Evolutionary conservation across 192 early-diverging fungal genomes (phyloP).

Genomic region (Umbelopsis ramanniana): DNA sequence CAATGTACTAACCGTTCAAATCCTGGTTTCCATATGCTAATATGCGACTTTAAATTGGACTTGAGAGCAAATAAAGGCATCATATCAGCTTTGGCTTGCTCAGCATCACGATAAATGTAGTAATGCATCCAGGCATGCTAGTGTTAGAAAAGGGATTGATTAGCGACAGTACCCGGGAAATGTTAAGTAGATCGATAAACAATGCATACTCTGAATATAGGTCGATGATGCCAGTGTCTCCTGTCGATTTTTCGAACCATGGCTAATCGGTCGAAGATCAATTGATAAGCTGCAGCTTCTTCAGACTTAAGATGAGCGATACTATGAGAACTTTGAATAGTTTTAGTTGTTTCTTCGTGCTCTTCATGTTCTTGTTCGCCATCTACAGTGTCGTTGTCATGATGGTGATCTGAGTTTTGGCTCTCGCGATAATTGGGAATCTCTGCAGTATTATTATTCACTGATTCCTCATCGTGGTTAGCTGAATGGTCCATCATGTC

Average conservation of each 20-base stretch:
- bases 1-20: conserved; percentile 64
- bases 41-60: conserved; percentile 54
- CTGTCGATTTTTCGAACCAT: conserved; percentile 65
- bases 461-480: not conserved
- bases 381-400: not conserved
- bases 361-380: conserved; percentile 1
- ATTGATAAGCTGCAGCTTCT: conserved; percentile 48
- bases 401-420: not conserved
- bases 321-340: not conserved
- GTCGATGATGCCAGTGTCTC: conserved; percentile 73
- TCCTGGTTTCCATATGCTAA: conserved; percentile 79
- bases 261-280: conserved; percentile 48
- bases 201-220: conserved; percentile 61
- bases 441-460: conserved; percentile 4
- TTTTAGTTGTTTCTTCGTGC: not conserved
- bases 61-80: conserved; percentile 64
- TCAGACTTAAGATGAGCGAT: conserved; percentile 26
- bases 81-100: conserved; percentile 63
- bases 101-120: conserved; percentile 56
- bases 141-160: not conserved
- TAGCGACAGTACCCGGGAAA: too few species aligned
- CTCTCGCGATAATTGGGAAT: not conserved
- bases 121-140: conserved; percentile 70
- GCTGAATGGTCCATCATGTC: not conserved
- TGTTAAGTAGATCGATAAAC: not conserved